Evolutionary conservation across 495 filamentous ascomycete genomes (phyloP), one percentile per base, ranked within the genome.

Genomic region (Arthonia radiata): DNA sequence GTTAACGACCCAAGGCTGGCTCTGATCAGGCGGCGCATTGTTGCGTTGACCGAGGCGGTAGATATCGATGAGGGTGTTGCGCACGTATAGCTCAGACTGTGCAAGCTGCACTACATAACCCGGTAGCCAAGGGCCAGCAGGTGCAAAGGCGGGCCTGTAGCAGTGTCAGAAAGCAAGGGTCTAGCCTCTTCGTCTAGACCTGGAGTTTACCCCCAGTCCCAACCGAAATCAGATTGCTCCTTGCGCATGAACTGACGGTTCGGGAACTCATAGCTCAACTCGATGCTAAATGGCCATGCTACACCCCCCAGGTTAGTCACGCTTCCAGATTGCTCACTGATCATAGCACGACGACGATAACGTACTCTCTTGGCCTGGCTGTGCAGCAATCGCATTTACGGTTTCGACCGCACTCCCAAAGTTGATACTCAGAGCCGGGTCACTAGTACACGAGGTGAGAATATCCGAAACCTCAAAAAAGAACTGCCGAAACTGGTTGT

Each of bases 401-500:
- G 61, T 61, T 10, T 56, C 42, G 10, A 62, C 48, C 23, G 58
- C 59, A 33, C 55, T 70, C 27, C 56, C 64, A 38, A 64, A 74
- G 28, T 61, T 53, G 30, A 61, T 57, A 26, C 44, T 57, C 31
- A 59, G 37, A 10, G 35, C 37, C 3, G 59, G 50, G 13, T 42
- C 36, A 0, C 29, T 9, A 36, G 4, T 46, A 46, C 65, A 74
- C 1, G 35, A 35, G 5, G 28, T 34, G 10, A 72, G 30, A 5
- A 56, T 45, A 13, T 52, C 37, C 1, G 67, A 62, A 4, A 75
- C 52, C 24, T 77, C 57, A 32, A 74, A 75, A n/a, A 56, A 52
- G 36, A 67, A 77, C 34, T 75, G 68, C 3, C 68, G 61, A 34
- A 75, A 77, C 40, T 77, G 70, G 33, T 74, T 77, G 38, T 71